These are phyloP conservation scores for Penicillium sp. DNA, from an alignment of 2,329 filamentous ascomycete species.

Conservation along the genomic window DNA sequence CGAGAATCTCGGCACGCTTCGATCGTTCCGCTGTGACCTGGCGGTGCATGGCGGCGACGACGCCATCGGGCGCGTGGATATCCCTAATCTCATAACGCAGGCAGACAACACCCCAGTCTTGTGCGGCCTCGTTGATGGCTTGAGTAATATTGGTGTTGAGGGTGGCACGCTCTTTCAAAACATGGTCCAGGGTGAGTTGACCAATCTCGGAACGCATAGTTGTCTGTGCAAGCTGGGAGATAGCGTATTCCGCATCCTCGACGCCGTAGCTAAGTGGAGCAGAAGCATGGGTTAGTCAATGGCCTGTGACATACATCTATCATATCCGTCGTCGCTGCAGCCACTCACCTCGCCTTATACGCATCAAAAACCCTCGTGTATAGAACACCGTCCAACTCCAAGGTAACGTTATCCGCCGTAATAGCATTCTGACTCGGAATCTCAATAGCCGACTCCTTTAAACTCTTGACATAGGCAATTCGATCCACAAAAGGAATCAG, in stretches of 20 bases:
- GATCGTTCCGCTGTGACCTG: conserved; percentile 96
- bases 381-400: conserved; percentile 92
- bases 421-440: conserved; percentile 98
- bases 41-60: conserved; percentile 97
- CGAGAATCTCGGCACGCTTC: conserved; percentile 96
- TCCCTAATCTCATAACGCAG: conserved; percentile 97
- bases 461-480: conserved; percentile 95
- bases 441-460: conserved; percentile 95
- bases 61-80: conserved; percentile 90
- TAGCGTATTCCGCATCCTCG: conserved; percentile 97
- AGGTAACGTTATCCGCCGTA: conserved; percentile 95
- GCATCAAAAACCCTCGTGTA: conserved; percentile 97
- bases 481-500: conserved; percentile 89
- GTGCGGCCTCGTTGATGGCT: conserved; percentile 95
- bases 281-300: background rate
- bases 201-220: conserved; percentile 99
- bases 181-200: conserved; percentile 93
- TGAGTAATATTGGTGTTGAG: conserved; percentile 99
- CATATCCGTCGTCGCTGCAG: background rate
- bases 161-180: conserved; percentile 92
- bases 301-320: background rate
- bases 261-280: conserved; percentile 76
- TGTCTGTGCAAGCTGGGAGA: conserved; percentile 95
- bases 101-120: conserved; percentile 95
- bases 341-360: conserved; percentile 86